Base-by-base conservation (phyloP, 176 grass and related monocot species). In the Urochloa ruziziensis region DNA sequence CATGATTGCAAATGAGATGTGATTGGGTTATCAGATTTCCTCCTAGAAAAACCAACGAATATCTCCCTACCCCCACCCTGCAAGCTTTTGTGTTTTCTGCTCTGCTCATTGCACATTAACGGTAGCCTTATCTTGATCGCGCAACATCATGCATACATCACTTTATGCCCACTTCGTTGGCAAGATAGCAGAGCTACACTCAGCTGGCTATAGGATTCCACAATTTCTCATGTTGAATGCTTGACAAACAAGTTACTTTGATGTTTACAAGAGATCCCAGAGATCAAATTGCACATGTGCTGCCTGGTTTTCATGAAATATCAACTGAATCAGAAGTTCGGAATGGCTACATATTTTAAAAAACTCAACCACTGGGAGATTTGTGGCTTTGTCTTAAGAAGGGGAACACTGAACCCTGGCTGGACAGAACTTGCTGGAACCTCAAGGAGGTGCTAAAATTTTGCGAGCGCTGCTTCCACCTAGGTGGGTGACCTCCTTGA, bases 171-270 rank as follows among this genome's bases (percentile, higher is more conserved):
- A 11, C 10, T 76, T 85, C 59, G 28, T 69, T 21, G 73, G 35
- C 24, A 21, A 44, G n/a, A 78, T 40, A 40, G 6, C 16, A 75
- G 52, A 75, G 35, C 1, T n/a, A n/a, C n/a, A n/a, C n/a, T n/a
- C n/a, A n/a, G n/a, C n/a, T n/a, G n/a, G n/a, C n/a, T 39, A 24
- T 53, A 57, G 18, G 44, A 82, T 72, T 39, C 49, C 70, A 57
- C 19, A 89, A 75, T 49, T 59, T 61, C 14, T 65, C 35, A 36
- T 43, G 52, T 52, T 66, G 47, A 84, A n/a, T 67, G 84, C 49
- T 67, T 89, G 6, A n/a, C n/a, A n/a, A n/a, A n/a, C n/a, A 80
- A 75, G 62, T 23, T 82, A 58, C 30, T n/a, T 48, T 75, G 35
- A 33, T 85, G 75, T 62, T 36, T 15, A 5, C 73, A 69, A n/a